phyloP scores from a whole-genome alignment of 2,329 filamentous ascomycete species.

The Scortechinia acanthostroma region DNA sequence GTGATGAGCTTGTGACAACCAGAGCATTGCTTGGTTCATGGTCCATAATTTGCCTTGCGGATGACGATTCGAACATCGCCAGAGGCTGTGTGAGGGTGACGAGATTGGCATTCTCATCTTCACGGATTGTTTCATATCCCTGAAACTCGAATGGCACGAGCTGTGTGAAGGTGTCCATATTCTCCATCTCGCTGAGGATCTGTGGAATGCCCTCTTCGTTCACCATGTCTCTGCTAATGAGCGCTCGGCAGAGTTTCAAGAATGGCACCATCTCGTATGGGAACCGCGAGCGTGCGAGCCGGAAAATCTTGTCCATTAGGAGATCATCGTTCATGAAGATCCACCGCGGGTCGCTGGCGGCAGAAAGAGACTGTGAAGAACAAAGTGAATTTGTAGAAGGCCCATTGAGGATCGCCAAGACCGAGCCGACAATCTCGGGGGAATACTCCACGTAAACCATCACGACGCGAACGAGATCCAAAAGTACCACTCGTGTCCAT shows the following conservation, averaged over 20 bases:
- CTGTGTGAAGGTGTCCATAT: slow-evolving; percentile 71
- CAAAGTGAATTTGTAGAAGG: slow-evolving; percentile 20
- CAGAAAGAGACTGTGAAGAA: slow-evolving; percentile 18
- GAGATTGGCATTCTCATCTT: slow-evolving; percentile 62
- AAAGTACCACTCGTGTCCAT: background rate
- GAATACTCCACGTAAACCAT: background rate
- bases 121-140: slow-evolving; percentile 70
- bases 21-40: slow-evolving; percentile 15
- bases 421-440: slow-evolving; percentile 34
- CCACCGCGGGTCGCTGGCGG: slow-evolving; percentile 21
- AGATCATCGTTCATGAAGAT: slow-evolving; percentile 42
- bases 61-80: slow-evolving; percentile 57
- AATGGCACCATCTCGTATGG: slow-evolving; percentile 81
- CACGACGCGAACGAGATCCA: background rate
- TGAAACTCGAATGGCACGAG: slow-evolving; percentile 65
- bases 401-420: slow-evolving; percentile 31
- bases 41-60: slow-evolving; percentile 32
- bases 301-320: slow-evolving; percentile 52
- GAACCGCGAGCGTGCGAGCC: slow-evolving; percentile 68
- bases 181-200: slow-evolving; percentile 58
- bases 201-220: slow-evolving; percentile 25
- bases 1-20: background rate
- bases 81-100: slow-evolving; percentile 69
- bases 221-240: slow-evolving; percentile 40
- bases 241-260: slow-evolving; percentile 60